Conservation (phyloP, 2,329 filamentous ascomycete species). For the Trichoderma simmonsii region DNA sequence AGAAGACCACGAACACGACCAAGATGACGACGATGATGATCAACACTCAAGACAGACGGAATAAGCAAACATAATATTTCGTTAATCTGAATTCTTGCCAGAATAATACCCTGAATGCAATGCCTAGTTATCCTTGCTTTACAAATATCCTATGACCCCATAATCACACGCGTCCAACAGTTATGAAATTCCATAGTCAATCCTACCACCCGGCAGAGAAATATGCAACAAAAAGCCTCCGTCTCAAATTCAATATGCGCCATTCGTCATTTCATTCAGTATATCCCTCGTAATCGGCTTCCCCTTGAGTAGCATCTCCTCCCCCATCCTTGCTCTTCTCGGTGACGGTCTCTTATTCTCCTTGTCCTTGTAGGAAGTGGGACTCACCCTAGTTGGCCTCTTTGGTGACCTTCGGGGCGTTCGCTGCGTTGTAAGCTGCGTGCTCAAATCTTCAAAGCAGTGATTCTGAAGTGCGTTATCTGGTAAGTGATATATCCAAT, state of each 20-base stretch:
- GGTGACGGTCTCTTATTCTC: conserved; percentile 50
- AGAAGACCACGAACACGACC: conserved; percentile 5
- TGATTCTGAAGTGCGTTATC: conserved; percentile 63
- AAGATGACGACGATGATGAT: conserved; percentile 20
- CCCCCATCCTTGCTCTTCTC: conserved; percentile 56
- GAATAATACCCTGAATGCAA: conserved; percentile 4
- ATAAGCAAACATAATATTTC: background rate
- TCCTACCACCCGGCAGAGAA: background rate
- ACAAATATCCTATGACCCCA: background rate
- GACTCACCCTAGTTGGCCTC: conserved; percentile 4
- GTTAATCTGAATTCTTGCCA: background rate
- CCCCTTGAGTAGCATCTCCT: conserved; percentile 60
- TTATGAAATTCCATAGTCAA: background rate
- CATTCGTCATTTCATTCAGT: conserved; percentile 64
- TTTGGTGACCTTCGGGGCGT: conserved; percentile 30
- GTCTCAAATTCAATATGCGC: conserved; percentile 33
- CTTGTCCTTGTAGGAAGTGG: conserved; percentile 39
- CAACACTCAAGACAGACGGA: conserved; percentile 23
- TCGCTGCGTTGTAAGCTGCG: conserved; percentile 41
- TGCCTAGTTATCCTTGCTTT: background rate
- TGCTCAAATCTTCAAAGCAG: conserved; percentile 58
- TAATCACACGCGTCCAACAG: background rate
- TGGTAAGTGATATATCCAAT: conserved; percentile 78
- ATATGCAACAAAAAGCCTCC: background rate
- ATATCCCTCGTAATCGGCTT: conserved; percentile 72